Base-by-base conservation (phyloP, 2,329 filamentous ascomycete genomes). In the Ophidiomyces ophidiicola region DNA sequence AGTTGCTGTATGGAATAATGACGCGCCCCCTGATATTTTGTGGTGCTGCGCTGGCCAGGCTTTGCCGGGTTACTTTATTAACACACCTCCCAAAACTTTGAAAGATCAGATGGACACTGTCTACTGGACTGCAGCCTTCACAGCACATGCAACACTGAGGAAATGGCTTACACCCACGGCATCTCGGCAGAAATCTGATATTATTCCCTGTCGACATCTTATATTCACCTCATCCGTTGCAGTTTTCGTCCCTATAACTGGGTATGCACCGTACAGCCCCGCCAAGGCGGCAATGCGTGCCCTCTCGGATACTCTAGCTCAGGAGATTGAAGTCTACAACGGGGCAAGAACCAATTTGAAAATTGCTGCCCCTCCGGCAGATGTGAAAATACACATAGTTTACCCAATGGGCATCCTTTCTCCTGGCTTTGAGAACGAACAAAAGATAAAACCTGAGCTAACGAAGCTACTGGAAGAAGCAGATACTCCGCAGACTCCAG, bases 61-160 rank as follows among this genome's bases (percentile, higher is more conserved):
- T 4, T 70, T 68, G 11, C 87, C 87, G 0, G 71, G 74, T 24
- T 78, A 93, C 45, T 93, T 88, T 64, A 60, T 82, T 48, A 82
- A 94, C 45, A 76, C 76, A 26, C 70, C 80, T 6, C 66, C 83
- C 37, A 64, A 76, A 5, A 72, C 71, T 7, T 66, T 86, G 48
- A 73, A 80, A 29, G 67, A 70, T 47, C 84, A 93, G 58, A 94
- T 94, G 84, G 84, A 94, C 54, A 74, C 88, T 50, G 88, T 94
- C 63, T 96, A 84, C 66, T 94, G 80, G 71, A 82, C 84, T 34
- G 77, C 78, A 20, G 80, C 80, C 28, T 90, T 93, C 58, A 82
- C 93, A 63, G 80, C 85, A 25, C 85, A 92, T 56, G 78, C 83
- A 14, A 76, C 81, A 12, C 64, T 94, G 45, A 72, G 71, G 36